Evolutionary conservation across 768 basidiomycete genomes (phyloP).

Genomic region (Ramaria rubella): DNA sequence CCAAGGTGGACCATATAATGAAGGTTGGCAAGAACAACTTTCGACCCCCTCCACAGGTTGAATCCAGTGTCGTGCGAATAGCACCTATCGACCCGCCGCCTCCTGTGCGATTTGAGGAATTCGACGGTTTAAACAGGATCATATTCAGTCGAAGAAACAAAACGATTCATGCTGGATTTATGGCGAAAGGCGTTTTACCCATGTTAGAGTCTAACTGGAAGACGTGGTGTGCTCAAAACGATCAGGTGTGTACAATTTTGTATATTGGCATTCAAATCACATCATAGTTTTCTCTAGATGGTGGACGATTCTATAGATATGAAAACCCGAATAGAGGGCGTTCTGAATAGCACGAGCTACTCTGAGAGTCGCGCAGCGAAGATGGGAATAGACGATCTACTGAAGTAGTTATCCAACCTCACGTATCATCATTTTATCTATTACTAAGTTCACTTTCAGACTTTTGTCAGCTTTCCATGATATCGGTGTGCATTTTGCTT

Average conservation of each 20-base stretch:
- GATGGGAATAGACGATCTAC: constrained; percentile 87
- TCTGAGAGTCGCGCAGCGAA: constrained; percentile 81
- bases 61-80: constrained; percentile 86
- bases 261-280: background rate
- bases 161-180: constrained; percentile 81
- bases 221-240: constrained; percentile 83
- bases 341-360: constrained; percentile 64
- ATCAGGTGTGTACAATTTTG: constrained; percentile 40
- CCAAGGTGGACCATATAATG: constrained; percentile 94
- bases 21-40: constrained; percentile 97
- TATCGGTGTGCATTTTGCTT: constrained; percentile 13
- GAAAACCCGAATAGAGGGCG: constrained; percentile 61
- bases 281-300: constrained; percentile 36
- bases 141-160: constrained; percentile 89
- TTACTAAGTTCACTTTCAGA: constrained; percentile 31
- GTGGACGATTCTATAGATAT: constrained; percentile 66
- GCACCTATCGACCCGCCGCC: constrained; percentile 93
- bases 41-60: constrained; percentile 91
- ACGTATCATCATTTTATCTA: no score
- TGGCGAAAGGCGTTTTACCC: constrained; percentile 89
- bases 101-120: constrained; percentile 93
- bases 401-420: constrained; percentile 53
- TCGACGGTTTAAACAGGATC: constrained; percentile 90
- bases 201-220: constrained; percentile 92
- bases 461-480: constrained; percentile 53